Evolutionary conservation across 345 rosid species (phyloP), one percentile per base, ranked within the genome.

Genomic region (Brassica napus): DNA sequence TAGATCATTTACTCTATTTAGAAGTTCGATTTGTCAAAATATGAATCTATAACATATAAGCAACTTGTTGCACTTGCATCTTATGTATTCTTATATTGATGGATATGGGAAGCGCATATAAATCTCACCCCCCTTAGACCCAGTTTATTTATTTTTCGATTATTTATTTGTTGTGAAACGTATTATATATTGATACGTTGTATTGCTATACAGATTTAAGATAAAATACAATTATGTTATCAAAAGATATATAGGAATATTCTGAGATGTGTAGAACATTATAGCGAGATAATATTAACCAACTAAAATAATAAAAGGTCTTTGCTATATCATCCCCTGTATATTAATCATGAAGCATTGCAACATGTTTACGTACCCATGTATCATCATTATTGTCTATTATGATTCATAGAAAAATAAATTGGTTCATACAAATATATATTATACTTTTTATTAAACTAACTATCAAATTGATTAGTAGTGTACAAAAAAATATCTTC

Each of bases 191-290:
- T 30, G 66, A 42, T 42, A 15, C 4, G 14, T 42, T 52, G 35
- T 70, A 49, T 49, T 9, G 23, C 26, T 65, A 57, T 72, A 37
- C 30, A 78, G n/a, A 78, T 7, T 31, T 12, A 47, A 47, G 9
- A 23, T 39, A 73, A 47, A 68, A 68, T 49, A 52, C 65, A 16
- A 2, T 6, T 60, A 62, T 73, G 32, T 34, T 37, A 63, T 74
- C 23, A 21, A 47, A 47, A 47, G 54, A 54, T 75, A 55, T 0
- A 63, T 57, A 54, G 76, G 83, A 80, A 74, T 80, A 80, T 80
- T 70, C 83, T 74, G 68, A 3, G 23, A 37, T 69, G 32, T 42
- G 39, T 69, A 74, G 79, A 62, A 75, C 63, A 69, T 63, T 30
- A 34, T 28, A 61, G 35, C 55, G 21, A 61, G 34, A 16, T 2